phyloP scores from a whole-genome alignment of 106 monocot genomes.

The Iris macrosiphon region DNA sequence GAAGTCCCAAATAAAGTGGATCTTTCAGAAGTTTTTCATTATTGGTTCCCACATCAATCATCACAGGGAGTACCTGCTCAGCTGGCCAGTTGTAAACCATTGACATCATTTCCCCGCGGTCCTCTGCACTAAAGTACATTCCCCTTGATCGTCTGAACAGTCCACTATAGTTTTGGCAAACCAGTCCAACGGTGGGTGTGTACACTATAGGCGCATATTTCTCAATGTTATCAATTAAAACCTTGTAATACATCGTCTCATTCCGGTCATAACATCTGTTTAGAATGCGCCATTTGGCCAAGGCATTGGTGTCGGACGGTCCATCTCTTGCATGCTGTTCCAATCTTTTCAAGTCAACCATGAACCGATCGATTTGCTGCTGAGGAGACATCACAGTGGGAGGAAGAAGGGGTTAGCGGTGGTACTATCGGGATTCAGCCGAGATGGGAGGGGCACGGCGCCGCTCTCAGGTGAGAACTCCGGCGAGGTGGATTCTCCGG shows the following conservation, averaged over 20 bases:
- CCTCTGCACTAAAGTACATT: conserved; percentile 96
- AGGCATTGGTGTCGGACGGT: conserved; percentile 60
- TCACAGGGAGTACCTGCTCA: conserved; percentile 97
- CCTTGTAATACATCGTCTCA: conserved; percentile 94
- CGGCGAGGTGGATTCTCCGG: no score
- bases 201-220: conserved; percentile 98
- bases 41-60: conserved; percentile 99
- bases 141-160: conserved; percentile 92
- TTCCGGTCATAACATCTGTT: conserved; percentile 97
- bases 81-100: conserved; percentile 99
- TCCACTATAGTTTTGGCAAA: conserved; percentile 98
- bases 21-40: conserved; percentile 96
- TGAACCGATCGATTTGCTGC: conserved; percentile 95
- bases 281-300: conserved; percentile 97
- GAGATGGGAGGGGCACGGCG: no score
- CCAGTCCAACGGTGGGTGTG: conserved; percentile 97
- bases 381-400: conserved; percentile 67
- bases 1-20: conserved; percentile 88
- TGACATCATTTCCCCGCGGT: conserved; percentile 99
- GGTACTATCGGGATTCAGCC: no score
- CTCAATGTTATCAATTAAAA: conserved; percentile 78
- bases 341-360: conserved; percentile 86
- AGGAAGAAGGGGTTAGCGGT: no score
- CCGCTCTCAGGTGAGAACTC: no score
- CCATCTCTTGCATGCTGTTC: conserved; percentile 81